These are phyloP conservation scores for Mimosa pudica DNA, from an alignment of 306 rosid species.

Conservation along the genomic window DNA sequence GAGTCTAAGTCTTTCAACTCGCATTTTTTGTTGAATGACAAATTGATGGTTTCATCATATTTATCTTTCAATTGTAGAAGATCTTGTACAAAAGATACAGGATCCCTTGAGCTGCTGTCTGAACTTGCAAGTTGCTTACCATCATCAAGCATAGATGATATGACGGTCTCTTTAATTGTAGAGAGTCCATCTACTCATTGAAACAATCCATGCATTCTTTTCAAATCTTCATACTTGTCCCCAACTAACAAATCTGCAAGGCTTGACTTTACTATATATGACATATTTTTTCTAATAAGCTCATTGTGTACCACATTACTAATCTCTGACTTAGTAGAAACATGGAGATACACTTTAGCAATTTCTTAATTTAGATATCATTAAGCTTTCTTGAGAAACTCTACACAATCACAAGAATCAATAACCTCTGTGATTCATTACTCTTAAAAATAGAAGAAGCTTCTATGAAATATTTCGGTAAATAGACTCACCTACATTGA, in stretches of 20 bases:
- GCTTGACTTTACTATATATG: constrained; percentile 54
- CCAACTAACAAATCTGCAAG: constrained; percentile 52
- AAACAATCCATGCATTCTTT: constrained; percentile 54
- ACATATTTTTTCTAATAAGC: constrained; percentile 58
- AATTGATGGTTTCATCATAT: constrained; percentile 47
- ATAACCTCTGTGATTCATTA: constrained; percentile 56
- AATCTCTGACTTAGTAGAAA: constrained; percentile 49
- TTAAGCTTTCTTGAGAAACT: constrained; percentile 59
- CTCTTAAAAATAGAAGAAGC: constrained; percentile 55
- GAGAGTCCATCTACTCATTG: constrained; percentile 52
- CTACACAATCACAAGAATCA: constrained; percentile 60
- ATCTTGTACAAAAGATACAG: constrained; percentile 59
- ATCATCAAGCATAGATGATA: constrained; percentile 46
- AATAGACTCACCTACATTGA: constrained; percentile 56
- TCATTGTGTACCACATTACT: constrained; percentile 55
- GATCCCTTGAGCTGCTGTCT: constrained; percentile 60
- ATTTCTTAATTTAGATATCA: constrained; percentile 54
- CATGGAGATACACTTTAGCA: constrained; percentile 57
- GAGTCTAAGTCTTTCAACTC: no score
- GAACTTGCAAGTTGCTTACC: constrained; percentile 59
- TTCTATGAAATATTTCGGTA: constrained; percentile 51
- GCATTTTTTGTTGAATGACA: constrained; percentile 53
- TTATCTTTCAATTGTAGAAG: constrained; percentile 60
- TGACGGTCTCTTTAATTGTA: constrained; percentile 55
- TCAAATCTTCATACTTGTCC: constrained; percentile 60